phyloP scores from a whole-genome alignment of 2,329 filamentous ascomycete genomes.

The Penicillium sp. region DNA sequence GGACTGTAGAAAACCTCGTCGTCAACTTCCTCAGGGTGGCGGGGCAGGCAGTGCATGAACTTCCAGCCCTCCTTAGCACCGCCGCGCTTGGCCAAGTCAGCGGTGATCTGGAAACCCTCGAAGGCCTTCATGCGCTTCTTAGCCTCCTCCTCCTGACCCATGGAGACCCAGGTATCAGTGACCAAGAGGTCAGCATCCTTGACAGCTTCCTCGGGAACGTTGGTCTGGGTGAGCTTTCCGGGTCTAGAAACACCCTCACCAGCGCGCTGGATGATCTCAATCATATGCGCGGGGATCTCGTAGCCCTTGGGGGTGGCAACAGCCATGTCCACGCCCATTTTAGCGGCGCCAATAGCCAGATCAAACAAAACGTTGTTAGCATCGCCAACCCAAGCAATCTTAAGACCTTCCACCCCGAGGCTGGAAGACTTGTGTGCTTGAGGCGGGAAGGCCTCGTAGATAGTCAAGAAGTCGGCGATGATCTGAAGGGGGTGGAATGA shows the following conservation, averaged over 20 bases:
- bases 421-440: constrained; percentile 39
- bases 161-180: constrained; percentile 97
- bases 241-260: constrained; percentile 55
- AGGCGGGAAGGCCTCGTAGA: constrained; percentile 70
- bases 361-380: constrained; percentile 97
- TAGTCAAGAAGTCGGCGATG: constrained; percentile 89
- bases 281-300: constrained; percentile 72
- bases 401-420: constrained; percentile 74
- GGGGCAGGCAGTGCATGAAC: constrained; percentile 97
- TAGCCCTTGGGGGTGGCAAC: constrained; percentile 86
- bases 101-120: constrained; percentile 84
- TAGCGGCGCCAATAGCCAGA: constrained; percentile 79
- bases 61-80: constrained; percentile 88
- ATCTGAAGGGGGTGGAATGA: constrained; percentile 92
- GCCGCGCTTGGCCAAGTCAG: constrained; percentile 74
- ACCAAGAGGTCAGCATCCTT: constrained; percentile 84
- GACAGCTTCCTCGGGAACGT: constrained; percentile 76
- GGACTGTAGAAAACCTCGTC: constrained; percentile 92
- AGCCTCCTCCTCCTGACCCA: constrained; percentile 90
- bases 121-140: constrained; percentile 76
- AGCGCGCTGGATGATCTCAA: constrained; percentile 64
- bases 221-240: constrained; percentile 70
- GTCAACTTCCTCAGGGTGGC: constrained; percentile 86
- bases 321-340: constrained; percentile 79
- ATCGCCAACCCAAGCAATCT: constrained; percentile 94